Evolutionary conservation across 352 stramenopile genomes (phyloP).

Genomic region (Pythium insidiosum): DNA sequence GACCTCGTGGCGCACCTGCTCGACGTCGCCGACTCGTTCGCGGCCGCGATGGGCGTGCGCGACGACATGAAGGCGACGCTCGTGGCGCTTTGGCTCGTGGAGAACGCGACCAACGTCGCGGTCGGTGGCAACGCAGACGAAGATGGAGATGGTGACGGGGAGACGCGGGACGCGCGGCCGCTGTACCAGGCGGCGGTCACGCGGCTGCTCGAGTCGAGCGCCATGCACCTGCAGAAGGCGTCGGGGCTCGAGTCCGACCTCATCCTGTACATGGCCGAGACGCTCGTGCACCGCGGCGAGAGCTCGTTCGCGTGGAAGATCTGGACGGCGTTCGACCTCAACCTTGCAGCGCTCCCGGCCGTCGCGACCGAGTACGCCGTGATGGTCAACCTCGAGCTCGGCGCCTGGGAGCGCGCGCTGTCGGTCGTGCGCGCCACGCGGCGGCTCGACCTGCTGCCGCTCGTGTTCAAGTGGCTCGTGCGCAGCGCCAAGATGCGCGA

Average conservation of each 20-base stretch:
- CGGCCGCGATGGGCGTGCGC: conserved; percentile 57
- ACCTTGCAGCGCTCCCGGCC: conserved; percentile 32
- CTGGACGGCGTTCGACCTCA: conserved; percentile 73
- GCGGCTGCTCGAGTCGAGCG: conserved; percentile 60
- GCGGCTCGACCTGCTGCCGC: conserved; percentile 41
- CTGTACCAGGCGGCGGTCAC: conserved; percentile 59
- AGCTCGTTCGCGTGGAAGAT: conserved; percentile 78
- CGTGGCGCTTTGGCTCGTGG: conserved; percentile 68
- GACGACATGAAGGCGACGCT: conserved; percentile 82
- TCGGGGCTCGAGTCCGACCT: conserved; percentile 63
- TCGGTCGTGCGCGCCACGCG: conserved; percentile 49
- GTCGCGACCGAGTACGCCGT: conserved; percentile 59
- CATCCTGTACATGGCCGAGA: conserved; percentile 73
- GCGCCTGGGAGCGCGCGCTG: conserved; percentile 65
- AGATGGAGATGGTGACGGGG: no score
- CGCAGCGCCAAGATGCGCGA: conserved; percentile 69
- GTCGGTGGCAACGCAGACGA: conserved; percentile 44
- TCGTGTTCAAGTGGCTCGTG: conserved; percentile 70
- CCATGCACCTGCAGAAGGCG: conserved; percentile 65
- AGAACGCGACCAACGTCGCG: conserved; percentile 73
- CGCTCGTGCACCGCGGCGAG: conserved; percentile 64
- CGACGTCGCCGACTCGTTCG: conserved; percentile 57
- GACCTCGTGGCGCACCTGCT: conserved; percentile 59
- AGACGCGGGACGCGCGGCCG: conserved; percentile 42
- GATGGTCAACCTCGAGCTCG: conserved; percentile 70